A percentile compares a stretch with the other conserved stretches of the same genome.
Evolutionary conservation across 306 rosid species (phyloP).

Genomic region (Medicago lupulina): DNA sequence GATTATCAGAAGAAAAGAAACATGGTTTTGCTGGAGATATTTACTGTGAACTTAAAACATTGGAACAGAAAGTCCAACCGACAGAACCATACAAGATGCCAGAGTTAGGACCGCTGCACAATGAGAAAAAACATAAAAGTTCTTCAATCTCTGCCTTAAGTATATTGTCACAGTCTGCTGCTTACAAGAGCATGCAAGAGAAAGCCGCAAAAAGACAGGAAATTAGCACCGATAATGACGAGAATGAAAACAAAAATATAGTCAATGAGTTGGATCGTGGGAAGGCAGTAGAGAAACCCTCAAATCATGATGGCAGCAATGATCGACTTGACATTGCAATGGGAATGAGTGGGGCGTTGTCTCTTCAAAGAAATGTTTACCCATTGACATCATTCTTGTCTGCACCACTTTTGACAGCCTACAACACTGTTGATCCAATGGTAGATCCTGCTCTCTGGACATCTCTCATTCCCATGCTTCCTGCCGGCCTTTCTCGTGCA

Average conservation of each 20-base stretch:
- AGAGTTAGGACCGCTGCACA: constrained; percentile 62
- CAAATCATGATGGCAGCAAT: constrained; percentile 59
- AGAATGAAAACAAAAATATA: constrained; percentile 80
- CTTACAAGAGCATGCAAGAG: constrained; percentile 90
- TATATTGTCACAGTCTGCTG: constrained; percentile 87
- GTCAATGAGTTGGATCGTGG: constrained; percentile 81
- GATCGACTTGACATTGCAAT: constrained; percentile 63
- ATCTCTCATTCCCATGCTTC: constrained; percentile 81
- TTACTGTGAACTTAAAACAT: constrained; percentile 72
- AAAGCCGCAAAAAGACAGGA: constrained; percentile 75
- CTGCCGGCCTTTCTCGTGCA: constrained; percentile 67
- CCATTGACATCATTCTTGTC: constrained; percentile 79
- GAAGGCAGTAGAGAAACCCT: constrained; percentile 77
- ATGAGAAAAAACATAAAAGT: constrained; percentile 58
- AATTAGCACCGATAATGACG: constrained; percentile 66
- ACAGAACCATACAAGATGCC: constrained; percentile 98
- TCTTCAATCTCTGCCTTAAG: constrained; percentile 81
- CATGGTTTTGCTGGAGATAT: constrained; percentile 67
- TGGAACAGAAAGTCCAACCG: constrained; percentile 71
- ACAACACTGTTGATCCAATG: constrained; percentile 76
- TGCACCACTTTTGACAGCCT: constrained; percentile 84
- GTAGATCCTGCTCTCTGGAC: constrained; percentile 92
- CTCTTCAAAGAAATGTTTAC: constrained; percentile 85
- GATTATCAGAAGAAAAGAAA: constrained; percentile 76
- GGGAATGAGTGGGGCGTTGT: constrained; percentile 73